Evolutionary conservation across 2,329 filamentous ascomycete genomes (phyloP), one percentile per base, ranked within the genome.

Genomic region (Fusarium avenaceum): DNA sequence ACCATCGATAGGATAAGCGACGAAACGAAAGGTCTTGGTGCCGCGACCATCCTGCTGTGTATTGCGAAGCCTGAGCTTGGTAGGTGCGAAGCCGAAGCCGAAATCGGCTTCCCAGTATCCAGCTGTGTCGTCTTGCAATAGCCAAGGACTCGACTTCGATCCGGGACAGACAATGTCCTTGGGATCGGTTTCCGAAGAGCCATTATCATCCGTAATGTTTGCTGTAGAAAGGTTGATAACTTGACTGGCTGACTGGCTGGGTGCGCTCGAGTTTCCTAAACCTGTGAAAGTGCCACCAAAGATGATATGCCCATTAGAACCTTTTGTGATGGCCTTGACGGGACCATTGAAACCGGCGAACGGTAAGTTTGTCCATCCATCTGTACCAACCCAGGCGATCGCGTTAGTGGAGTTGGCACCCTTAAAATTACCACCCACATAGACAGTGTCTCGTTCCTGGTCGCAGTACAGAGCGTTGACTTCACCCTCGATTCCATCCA

Each of bases 271-370:
- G 77, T 97, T 97, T 63, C 93, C 93, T 10, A 98, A 81, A 9
- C 93, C 93, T 59, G 92, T 94, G 76, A 99, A 99, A 57, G 87
- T 88, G 49, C 96, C 96, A 46, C 93, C 96, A 76, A 97, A 99
- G 56, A 98, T 87, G 68, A 99, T 92, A 76, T 96, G 92, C 10
- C 92, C 92, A 72, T 93, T 91, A 2, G 90, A 84, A 20, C 90
- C 88, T 80, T 93, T 94, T 50, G 89, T 86, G 71, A 99, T 98
- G 38, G 94, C 92, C 65, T 88, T 88, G 51, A 99, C 94, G 3
- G 93, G 93, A 26, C 94, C 94, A 79, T 98, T 98, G 81, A 99
- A 97, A 22, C 96, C 96, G 40, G 90, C 89, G 81, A 99, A 99
- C 4, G 95, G 91, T 57, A 99, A 81, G 74, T 93, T 91, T 20